Evolutionary conservation across 2,329 filamentous ascomycete genomes (phyloP), one percentile per base, ranked within the genome.

Genomic region (Aspergillus phoenicis): DNA sequence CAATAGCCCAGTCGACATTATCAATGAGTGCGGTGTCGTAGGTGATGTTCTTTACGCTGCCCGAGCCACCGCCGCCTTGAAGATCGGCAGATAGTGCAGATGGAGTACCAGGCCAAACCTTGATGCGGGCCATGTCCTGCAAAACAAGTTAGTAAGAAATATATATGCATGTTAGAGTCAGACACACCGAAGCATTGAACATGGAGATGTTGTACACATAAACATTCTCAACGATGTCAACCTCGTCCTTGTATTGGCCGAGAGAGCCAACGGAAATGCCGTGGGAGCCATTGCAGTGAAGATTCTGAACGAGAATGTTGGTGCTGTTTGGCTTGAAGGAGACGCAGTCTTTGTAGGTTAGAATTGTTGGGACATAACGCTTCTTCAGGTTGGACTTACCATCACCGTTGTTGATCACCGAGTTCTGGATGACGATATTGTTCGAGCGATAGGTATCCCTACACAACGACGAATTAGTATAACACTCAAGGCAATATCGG

Each of bases 301-400:
- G 76, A 63, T 87, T 87, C 71, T 91, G 87, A 5, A 91, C 83
- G 4, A 91, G 73, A 7, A 91, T 84, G 64, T 89, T 83, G 47
- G 87, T 90, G 67, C 83, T 87, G 72, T 91, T 91, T 17, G 88
- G 88, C 75, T 91, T 91, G 82, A 91, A 91, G 0, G 87, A 87
- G 11, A 91, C 86, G 62, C 89, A 91, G 71, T 91, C 84, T 79
- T 13, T 2, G 5, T n/a, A 22, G 10, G n/a, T 55, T 33, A 59
- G 47, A 52, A 52, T 39, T n/a, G 2, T 11, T 11, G 1, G 4
- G 3, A 8, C 2, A n/a, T 22, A 3, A 1, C 3, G 26, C 20
- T 8, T 8, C 6, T 13, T 4, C 22, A 1, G 3, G 5, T 20
- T 20, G n/a, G 24, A 36, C 62, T 22, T 69, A 80, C 79, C 86